Conservation (phyloP, 2,329 filamentous ascomycete genomes). For the Achaetomium macrosporum region DNA sequence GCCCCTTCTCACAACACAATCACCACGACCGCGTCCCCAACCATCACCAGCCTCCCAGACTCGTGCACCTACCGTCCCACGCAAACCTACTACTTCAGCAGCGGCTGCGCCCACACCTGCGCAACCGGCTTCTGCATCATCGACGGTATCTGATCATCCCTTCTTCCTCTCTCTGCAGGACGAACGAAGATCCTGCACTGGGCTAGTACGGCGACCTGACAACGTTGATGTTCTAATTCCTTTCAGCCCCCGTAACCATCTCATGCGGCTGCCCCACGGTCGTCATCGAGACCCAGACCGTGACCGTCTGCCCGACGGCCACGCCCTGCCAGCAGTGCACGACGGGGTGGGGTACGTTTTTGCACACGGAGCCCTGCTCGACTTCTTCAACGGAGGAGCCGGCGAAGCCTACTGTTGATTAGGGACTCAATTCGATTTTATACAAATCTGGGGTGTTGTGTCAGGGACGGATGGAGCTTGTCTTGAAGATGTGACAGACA, state of each 20-base stretch:
- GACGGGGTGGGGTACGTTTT: conserved; percentile 20
- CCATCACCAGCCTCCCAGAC: conserved; percentile 8
- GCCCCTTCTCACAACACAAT: background rate
- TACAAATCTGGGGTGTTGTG: background rate
- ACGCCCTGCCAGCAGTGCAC: conserved; percentile 22
- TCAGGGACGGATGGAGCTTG: background rate
- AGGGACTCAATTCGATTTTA: background rate
- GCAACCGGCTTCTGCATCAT: conserved; percentile 18
- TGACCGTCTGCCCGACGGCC: conserved; percentile 21
- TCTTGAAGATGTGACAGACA: too few relatives aligned
- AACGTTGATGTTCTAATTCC: background rate
- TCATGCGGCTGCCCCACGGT: conserved; percentile 20
- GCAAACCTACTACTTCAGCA: conserved; percentile 20
- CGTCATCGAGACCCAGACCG: conserved; percentile 14
- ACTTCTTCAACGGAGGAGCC: background rate
- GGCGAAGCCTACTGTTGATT: background rate
- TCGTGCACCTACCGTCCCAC: conserved; percentile 23
- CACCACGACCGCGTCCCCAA: background rate
- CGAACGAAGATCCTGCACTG: too few relatives aligned
- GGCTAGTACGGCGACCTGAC: too few relatives aligned
- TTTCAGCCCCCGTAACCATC: conserved; percentile 17
- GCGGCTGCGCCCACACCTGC: conserved; percentile 20
- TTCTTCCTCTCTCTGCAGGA: background rate
- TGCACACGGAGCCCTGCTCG: conserved; percentile 11
- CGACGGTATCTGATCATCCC: conserved; percentile 14